A percentile compares a stretch with the other conserved stretches of the same genome.
phyloP scores from a whole-genome alignment of 169 alveolate genomes.

The Ichthyophthirius multifiliis region DNA sequence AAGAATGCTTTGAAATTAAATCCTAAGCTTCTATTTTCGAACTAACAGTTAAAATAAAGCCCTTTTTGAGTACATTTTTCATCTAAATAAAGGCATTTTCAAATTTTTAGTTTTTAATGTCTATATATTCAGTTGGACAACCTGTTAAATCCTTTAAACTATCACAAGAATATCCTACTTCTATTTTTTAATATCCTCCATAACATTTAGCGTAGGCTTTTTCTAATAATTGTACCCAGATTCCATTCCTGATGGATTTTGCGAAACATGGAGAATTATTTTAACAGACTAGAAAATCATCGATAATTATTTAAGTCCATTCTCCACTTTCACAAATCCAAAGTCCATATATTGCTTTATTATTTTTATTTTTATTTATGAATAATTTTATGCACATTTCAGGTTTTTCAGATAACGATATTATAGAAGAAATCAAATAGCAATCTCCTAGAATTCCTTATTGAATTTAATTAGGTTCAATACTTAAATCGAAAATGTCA shows the following conservation, averaged over 20 bases:
- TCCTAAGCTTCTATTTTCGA: constrained; percentile 42
- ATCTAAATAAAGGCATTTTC: constrained; percentile 39
- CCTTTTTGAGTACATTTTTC: constrained; percentile 4
- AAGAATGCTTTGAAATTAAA: constrained; percentile 56
- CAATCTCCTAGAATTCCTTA: constrained; percentile 81
- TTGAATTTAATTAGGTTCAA: constrained; percentile 43
- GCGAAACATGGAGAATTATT: constrained; percentile 17
- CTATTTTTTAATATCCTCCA: constrained; percentile 48
- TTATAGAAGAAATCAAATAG: constrained; percentile 60
- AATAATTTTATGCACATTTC: background rate
- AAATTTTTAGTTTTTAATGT: constrained; percentile 28
- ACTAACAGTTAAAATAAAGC: constrained; percentile 45
- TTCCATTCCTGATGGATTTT: constrained; percentile 28
- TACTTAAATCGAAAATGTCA: background rate
- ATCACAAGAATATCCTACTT: constrained; percentile 68
- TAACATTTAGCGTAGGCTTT: constrained; percentile 36
- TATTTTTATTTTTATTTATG: background rate
- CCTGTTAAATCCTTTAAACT: constrained; percentile 73
- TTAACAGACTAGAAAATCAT: constrained; percentile 67
- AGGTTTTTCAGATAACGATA: constrained; percentile 68
- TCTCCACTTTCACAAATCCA: constrained; percentile 63
- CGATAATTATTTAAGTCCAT: constrained; percentile 57
- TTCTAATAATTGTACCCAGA: constrained; percentile 30
- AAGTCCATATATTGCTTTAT: constrained; percentile 15
- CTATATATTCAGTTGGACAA: constrained; percentile 55